Percentiles rank a stretch among this genome's conserved stretches.
Evolutionary conservation across 2,329 filamentous ascomycete genomes (phyloP).

Genomic region (Colletotrichum sp.): DNA sequence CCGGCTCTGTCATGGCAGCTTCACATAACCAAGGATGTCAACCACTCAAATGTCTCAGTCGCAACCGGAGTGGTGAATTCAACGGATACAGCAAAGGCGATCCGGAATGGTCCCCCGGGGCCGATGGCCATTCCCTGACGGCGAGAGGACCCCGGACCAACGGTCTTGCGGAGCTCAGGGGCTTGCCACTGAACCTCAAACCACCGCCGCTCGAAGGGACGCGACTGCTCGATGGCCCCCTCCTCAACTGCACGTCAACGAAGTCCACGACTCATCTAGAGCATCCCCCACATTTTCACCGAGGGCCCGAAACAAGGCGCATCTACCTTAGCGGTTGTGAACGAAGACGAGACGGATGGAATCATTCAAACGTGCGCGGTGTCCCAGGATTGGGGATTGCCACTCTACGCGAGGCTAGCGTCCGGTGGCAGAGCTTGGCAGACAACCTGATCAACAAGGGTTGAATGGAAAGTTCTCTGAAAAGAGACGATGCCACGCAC

Average conservation of each 20-base stretch:
- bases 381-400: not conserved
- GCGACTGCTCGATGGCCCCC: not conserved
- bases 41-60: not conserved
- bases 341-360: not conserved
- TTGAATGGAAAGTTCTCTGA: not conserved
- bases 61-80: not conserved
- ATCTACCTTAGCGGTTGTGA: not conserved
- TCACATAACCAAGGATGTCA: not conserved
- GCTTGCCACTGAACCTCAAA: constrained; percentile 12
- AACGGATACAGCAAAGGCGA: not conserved
- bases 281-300: constrained; percentile 10
- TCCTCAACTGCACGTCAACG: not conserved
- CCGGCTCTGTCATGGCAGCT: not conserved
- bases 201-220: not conserved
- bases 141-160: not conserved
- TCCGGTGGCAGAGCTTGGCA: not conserved
- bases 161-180: not conserved
- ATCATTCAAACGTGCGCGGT: not conserved
- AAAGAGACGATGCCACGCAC: not conserved
- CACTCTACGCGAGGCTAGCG: not conserved
- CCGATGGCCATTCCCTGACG: not conserved
- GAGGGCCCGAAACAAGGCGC: constrained; percentile 6
- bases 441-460: not conserved
- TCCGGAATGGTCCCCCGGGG: not conserved
- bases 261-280: not conserved